Base-by-base conservation (phyloP, 164 flowering plant genomes). In the Amborella trichopoda region DNA sequence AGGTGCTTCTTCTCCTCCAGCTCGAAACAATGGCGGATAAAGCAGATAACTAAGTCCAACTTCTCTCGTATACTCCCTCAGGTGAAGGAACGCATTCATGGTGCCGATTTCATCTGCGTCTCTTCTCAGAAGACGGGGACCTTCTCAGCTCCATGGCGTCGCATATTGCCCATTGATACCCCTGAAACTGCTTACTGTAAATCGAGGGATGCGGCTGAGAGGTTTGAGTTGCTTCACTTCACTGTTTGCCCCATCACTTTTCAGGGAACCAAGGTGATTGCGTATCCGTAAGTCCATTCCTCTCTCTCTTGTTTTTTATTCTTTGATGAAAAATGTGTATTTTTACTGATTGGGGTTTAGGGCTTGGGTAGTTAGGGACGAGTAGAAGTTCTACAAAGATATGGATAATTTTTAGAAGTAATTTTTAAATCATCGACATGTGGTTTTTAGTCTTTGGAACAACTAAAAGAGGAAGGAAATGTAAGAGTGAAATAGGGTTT, bases 161-260 rank as follows among this genome's bases (percentile, higher is more conserved):
- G 70, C 2, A 48, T 62, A 13, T 68, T 68, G 40, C 68, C 81
- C 41, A 59, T 79, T 37, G 97, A 88, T 68, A 77, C 89, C 19
- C 46, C 67, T 9, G 73, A 76, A 1, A 74, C 68, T 1, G 76
- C 89, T 23, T 88, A 83, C 44, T 40, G 44, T 39, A 80, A 88
- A 59, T 72, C 89, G 50, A 81, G 69, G 56, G 55, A 44, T 51
- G 77, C 77, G 25, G 93, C 93, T 28, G 83, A 82, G 55, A 48
- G 60, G 22, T 84, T 76, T 49, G 87, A 78, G 74, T 46, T 82
- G 11, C 52, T 88, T 26, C 93, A 84, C 77, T 76, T 88, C 52
- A 77, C 83, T 5, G 69, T 84, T 34, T 88, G 93, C 68, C 94
- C 97, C n/a, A 84, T 88, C 59, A 45, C 67, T 9, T 19, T 76